Conservation (phyloP, 306 rosid species). For the Fragaria ananassa region DNA sequence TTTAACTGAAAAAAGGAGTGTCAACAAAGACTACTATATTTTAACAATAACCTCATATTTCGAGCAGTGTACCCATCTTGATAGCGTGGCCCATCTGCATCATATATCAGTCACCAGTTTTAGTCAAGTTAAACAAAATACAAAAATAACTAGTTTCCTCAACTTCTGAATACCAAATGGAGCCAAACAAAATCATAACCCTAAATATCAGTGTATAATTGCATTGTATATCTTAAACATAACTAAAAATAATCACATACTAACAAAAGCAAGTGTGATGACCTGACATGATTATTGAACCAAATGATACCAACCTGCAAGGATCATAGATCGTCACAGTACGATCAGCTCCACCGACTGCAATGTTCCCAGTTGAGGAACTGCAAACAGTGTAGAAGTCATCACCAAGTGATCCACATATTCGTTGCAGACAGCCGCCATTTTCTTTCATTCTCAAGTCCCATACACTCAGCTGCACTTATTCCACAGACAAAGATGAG, state of each 20-base stretch:
- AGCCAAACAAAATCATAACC: neutral
- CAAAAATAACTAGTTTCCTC: neutral
- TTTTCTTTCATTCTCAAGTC: constrained; percentile 89
- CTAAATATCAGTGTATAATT: neutral
- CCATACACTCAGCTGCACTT: constrained; percentile 68
- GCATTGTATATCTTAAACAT: neutral
- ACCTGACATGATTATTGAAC: constrained; percentile 12
- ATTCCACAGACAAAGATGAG: constrained; percentile 23
- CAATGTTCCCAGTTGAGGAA: constrained; percentile 74
- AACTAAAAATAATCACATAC: neutral
- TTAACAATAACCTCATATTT: constrained; percentile 68
- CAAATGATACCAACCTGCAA: constrained; percentile 60
- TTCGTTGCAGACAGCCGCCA: constrained; percentile 80
- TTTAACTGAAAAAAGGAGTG: neutral
- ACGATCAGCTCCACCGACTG: constrained; percentile 86
- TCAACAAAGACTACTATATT: neutral
- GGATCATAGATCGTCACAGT: constrained; percentile 88
- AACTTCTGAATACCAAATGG: neutral
- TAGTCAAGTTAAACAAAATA: neutral
- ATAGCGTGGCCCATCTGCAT: constrained; percentile 70
- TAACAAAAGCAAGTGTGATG: neutral
- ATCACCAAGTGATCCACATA: constrained; percentile 75
- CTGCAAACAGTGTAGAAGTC: constrained; percentile 61
- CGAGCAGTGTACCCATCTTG: constrained; percentile 93
- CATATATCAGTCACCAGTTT: constrained; percentile 21